Evolutionary conservation across 331 rosid species (phyloP).

Genomic region (Acacia concinna): DNA sequence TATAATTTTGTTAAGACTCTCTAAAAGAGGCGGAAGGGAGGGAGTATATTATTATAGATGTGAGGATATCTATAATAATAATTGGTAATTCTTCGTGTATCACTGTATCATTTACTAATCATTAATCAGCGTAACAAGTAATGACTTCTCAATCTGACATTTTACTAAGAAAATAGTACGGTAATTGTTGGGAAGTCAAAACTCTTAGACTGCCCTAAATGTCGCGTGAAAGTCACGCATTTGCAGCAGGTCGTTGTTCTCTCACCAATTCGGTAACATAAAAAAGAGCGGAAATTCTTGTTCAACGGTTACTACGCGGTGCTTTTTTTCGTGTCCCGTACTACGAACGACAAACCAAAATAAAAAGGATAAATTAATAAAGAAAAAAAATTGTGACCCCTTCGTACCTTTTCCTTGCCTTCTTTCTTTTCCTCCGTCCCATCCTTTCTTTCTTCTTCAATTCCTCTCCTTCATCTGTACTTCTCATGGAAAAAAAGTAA

Average conservation of each 20-base stretch:
- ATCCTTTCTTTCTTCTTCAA: not conserved
- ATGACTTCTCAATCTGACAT: not conserved
- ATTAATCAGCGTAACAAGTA: too few species aligned
- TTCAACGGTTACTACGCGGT: constrained; percentile 3
- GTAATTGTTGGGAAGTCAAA: not conserved
- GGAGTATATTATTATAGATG: too few species aligned
- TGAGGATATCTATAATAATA: too few species aligned
- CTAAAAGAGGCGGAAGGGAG: too few species aligned
- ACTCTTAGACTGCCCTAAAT: too few species aligned
- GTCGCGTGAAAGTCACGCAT: not conserved
- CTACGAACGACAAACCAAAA: constrained; percentile 2
- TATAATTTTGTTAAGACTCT: too few species aligned
- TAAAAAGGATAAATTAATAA: not conserved
- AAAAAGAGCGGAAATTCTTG: constrained; percentile 5
- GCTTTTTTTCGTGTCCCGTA: constrained; percentile 20
- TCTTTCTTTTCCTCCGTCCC: not conserved
- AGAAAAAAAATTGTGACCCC: not conserved
- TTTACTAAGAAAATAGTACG: not conserved
- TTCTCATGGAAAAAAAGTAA: not conserved
- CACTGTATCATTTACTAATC: too few species aligned
- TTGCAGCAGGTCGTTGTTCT: not conserved
- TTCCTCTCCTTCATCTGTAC: not conserved
- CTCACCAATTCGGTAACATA: not conserved
- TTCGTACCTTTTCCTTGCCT: not conserved
- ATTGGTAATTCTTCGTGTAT: too few species aligned